phyloP scores from a whole-genome alignment of 1,139 yeast species.

The Suhomyces wounanorum region DNA sequence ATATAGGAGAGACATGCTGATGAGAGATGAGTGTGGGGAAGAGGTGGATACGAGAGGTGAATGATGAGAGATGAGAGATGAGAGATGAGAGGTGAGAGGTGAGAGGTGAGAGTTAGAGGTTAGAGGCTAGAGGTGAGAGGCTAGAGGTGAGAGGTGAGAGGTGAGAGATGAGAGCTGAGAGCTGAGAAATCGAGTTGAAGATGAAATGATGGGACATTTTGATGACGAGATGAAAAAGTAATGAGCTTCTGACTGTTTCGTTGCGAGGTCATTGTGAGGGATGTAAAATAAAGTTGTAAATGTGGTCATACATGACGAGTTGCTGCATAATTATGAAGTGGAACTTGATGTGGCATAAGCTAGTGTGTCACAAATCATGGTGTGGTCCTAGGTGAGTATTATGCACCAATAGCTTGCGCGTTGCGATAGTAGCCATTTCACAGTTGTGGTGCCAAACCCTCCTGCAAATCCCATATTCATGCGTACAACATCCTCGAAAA shows the following conservation, averaged over 20 bases:
- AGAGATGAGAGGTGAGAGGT: conserved; percentile 8
- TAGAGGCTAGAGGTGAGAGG: conserved; percentile 11
- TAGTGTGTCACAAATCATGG: not conserved
- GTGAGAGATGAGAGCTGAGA: conserved; percentile 12
- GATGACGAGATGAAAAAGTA: not conserved
- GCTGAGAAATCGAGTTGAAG: conserved; percentile 3
- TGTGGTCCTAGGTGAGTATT: not conserved
- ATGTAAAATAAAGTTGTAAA: not conserved
- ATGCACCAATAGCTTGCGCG: not conserved
- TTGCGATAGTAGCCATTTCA: not conserved
- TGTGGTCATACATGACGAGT: not conserved
- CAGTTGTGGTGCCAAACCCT: not conserved
- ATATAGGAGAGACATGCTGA: conserved; percentile 4
- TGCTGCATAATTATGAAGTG: not conserved
- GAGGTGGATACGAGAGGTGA: not conserved
- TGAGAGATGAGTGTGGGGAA: not conserved
- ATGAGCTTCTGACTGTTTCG: not conserved
- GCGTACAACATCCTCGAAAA: not conserved
- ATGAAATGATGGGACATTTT: not conserved
- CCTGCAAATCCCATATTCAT: not conserved
- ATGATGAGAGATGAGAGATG: conserved; percentile 12
- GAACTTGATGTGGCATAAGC: not conserved
- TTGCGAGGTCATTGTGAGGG: not conserved
- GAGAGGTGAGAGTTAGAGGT: conserved; percentile 8
- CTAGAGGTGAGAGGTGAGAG: conserved; percentile 10